These are phyloP conservation scores for Rhizoclosmatium globosum DNA, from an alignment of 192 early-diverging fungal species.

Conservation along the genomic window DNA sequence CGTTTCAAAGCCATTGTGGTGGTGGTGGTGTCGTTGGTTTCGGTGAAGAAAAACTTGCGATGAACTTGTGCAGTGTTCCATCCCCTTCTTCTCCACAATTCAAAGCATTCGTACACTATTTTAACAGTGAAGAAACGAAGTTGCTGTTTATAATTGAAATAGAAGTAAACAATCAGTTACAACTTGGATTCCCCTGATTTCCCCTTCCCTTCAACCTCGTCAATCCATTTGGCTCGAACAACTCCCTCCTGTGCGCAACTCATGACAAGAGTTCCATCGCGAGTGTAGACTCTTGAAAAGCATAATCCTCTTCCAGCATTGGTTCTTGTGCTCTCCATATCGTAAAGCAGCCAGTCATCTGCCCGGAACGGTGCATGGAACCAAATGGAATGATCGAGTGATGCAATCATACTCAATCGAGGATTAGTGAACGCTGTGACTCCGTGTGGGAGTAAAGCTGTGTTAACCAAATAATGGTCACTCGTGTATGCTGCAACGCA, in stretches of 20 bases:
- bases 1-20: constrained; percentile 92
- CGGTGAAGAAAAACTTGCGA: neutral
- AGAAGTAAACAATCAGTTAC: too few relatives aligned
- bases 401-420: constrained; percentile 53
- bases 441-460: constrained; percentile 61
- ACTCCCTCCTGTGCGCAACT: constrained; percentile 90
- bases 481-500: constrained; percentile 66
- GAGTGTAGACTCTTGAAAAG: constrained; percentile 80
- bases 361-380: constrained; percentile 87
- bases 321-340: constrained; percentile 63
- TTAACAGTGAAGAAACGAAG: too few relatives aligned
- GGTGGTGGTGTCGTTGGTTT: constrained; percentile 14
- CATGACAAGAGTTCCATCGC: constrained; percentile 78
- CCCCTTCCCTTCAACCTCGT: too few relatives aligned
- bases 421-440: constrained; percentile 56
- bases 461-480: constrained; percentile 67
- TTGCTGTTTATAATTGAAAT: too few relatives aligned
- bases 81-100: neutral
- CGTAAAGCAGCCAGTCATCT: constrained; percentile 90
- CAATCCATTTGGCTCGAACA: constrained; percentile 49
- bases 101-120: neutral
- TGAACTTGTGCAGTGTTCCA: neutral
- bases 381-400: constrained; percentile 69
- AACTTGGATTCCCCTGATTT: too few relatives aligned
- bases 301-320: constrained; percentile 77